Base-by-base conservation (phyloP, 106 monocot species). In the Phalaenopsis aphrodite region DNA sequence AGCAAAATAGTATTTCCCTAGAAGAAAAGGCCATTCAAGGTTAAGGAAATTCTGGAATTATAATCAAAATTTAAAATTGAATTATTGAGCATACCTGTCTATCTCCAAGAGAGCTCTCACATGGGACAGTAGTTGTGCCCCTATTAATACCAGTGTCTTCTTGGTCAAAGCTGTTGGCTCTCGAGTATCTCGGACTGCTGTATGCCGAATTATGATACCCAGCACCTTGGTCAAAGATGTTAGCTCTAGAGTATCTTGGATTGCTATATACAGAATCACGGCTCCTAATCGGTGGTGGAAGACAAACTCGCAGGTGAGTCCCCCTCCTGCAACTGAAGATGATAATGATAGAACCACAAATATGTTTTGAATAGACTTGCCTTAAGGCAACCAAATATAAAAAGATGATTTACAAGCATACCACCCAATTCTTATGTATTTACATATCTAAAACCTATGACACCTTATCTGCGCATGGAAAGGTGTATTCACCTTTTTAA, bases 231-330 rank as follows among this genome's bases (percentile, higher is more conserved):
- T 85, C 79, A 80, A 90, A 86, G 81, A 88, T 88, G 75, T 78
- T 90, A 18, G 83, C 82, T 80, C 85, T 80, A 8, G 86, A 86
- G 76, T 79, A 86, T 46, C 37, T 67, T 36, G 79, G 72, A 71
- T 57, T 73, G 30, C 46, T 73, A 82, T 81, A 79, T 76, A 75
- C 78, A 56, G 84, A 85, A 75, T 83, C 81, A 47, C 12, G 43
- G 64, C 55, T 86, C 77, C 81, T 83, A 14, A 37, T 81, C 49
- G 92, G 92, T 17, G 92, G 92, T 8, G 90, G 92, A 21, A 90
- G 86, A 83, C 83, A 78, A 58, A 81, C 65, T 77, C 88, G 90
- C n/a, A 41, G 16, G n/a, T 81, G 82, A 48, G 56, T 82, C 79
- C 92, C 86, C 79, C 81, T 85, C 66, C 81, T 71, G 48, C 86